A percentile compares a stretch with the other conserved stretches of the same genome.
Conservation (phyloP, 192 early-diverging fungal species). For the Umbelopsis ramanniana region DNA sequence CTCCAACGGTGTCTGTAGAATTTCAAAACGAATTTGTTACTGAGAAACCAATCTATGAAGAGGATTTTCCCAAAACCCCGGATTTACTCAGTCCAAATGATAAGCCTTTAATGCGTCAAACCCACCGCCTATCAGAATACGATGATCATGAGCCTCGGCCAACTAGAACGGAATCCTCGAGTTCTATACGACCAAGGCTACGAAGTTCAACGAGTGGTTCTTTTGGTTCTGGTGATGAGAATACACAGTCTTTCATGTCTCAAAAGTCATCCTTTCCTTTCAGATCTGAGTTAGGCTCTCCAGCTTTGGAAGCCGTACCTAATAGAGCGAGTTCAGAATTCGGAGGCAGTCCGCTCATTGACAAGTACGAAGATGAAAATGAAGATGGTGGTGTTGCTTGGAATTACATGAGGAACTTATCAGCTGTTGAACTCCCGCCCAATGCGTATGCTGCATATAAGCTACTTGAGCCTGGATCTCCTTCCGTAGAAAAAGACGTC, state of each 20-base stretch:
- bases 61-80: neutral
- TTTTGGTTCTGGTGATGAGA: neutral
- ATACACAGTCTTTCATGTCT: neutral
- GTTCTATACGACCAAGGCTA: neutral
- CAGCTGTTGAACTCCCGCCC: neutral
- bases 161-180: neutral
- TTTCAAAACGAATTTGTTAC: neutral
- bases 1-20: constrained; percentile 24
- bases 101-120: neutral
- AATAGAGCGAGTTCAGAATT: neutral
- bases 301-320: constrained; percentile 1
- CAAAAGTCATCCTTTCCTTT: constrained; percentile 2
- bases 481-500: neutral
- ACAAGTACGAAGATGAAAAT: constrained; percentile 9
- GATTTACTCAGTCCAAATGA: neutral
- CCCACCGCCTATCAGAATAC: neutral
- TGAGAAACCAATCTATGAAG: neutral
- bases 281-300: constrained; percentile 12
- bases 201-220: constrained; percentile 4
- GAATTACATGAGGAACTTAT: neutral
- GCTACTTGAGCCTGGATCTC: neutral
- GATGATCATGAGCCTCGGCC: neutral
- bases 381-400: neutral
- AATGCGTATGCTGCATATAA: neutral
- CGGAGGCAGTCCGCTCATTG: constrained; percentile 11